Evolutionary conservation across 306 rosid species (phyloP).

Genomic region (Benincasa hispida): DNA sequence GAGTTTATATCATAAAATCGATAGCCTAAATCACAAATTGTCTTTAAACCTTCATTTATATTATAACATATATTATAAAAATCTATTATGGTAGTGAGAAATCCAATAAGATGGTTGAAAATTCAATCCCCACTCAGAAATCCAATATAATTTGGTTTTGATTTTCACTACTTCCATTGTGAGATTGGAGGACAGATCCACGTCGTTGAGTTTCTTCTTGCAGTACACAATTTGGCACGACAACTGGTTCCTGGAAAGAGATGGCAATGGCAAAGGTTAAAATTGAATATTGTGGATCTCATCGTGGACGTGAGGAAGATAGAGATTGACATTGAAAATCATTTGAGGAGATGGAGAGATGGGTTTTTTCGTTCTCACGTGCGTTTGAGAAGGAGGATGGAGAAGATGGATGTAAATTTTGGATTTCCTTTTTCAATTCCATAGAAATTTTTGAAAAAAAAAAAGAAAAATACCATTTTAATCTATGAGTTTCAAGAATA

Average conservation of each 20-base stretch:
- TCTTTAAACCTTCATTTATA: too few relatives aligned
- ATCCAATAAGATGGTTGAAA: conserved; percentile 42
- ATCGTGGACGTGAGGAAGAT: conserved; percentile 4
- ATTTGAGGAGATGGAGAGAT: conserved; percentile 9
- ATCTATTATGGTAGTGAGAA: conserved; percentile 12
- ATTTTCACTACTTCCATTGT: conserved; percentile 30
- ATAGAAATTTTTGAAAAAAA: too few relatives aligned
- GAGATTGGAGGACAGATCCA: conserved; percentile 40
- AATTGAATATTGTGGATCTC: background rate
- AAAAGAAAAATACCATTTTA: too few relatives aligned
- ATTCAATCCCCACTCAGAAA: conserved; percentile 44
- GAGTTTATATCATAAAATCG: too few relatives aligned
- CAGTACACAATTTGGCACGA: conserved; percentile 26
- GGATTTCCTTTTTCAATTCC: too few relatives aligned
- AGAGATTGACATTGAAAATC: conserved; percentile 25
- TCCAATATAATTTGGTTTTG: conserved; percentile 22
- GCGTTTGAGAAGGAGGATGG: too few relatives aligned
- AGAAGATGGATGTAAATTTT: too few relatives aligned
- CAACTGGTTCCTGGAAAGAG: conserved; percentile 9
- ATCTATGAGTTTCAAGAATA: too few relatives aligned
- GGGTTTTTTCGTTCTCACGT: too few relatives aligned
- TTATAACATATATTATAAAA: too few relatives aligned
- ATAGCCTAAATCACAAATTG: too few relatives aligned
- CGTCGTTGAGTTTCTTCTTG: conserved; percentile 21
- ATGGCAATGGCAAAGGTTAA: background rate